These are phyloP conservation scores for Hydnum rufescens DNA, from an alignment of 768 basidiomycete genomes.

Conservation along the genomic window DNA sequence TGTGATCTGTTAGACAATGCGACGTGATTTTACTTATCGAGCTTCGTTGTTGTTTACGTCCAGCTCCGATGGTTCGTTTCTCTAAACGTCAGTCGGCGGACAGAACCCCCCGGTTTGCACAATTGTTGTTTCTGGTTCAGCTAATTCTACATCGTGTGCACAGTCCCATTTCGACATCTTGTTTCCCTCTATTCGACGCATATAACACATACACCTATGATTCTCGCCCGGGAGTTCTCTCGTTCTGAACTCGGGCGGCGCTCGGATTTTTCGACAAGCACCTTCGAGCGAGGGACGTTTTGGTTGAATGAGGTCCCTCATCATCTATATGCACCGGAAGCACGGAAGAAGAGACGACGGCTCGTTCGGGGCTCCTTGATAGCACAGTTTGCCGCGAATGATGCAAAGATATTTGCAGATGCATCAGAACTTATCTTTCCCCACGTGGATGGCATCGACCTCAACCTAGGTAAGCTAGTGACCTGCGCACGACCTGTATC, in stretches of 20 bases:
- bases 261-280: slow-evolving; percentile 23
- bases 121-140: no score
- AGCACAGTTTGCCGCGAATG: slow-evolving; percentile 27
- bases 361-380: slow-evolving; percentile 22
- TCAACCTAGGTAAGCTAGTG: slow-evolving; percentile 23
- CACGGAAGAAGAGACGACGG: slow-evolving; percentile 5
- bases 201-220: slow-evolving; percentile 30
- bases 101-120: neutral
- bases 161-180: slow-evolving; percentile 25
- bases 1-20: neutral
- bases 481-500: neutral
- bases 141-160: neutral
- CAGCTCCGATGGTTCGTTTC: slow-evolving; percentile 24
- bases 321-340: neutral
- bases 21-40: neutral
- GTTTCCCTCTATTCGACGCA: slow-evolving; percentile 24
- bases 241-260: slow-evolving; percentile 23
- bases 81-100: slow-evolving; percentile 18
- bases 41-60: neutral
- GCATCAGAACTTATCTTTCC: slow-evolving; percentile 24
- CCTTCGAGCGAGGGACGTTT: slow-evolving; percentile 24
- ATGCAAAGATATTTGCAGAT: slow-evolving; percentile 22
- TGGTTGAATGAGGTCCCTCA: slow-evolving; percentile 14
- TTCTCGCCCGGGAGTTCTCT: slow-evolving; percentile 25
- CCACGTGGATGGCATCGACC: slow-evolving; percentile 27